A percentile compares a stretch with the other conserved stretches of the same genome.
Evolutionary conservation across 306 rosid genomes (phyloP).

Genomic region (Lathyrus oleraceus): DNA sequence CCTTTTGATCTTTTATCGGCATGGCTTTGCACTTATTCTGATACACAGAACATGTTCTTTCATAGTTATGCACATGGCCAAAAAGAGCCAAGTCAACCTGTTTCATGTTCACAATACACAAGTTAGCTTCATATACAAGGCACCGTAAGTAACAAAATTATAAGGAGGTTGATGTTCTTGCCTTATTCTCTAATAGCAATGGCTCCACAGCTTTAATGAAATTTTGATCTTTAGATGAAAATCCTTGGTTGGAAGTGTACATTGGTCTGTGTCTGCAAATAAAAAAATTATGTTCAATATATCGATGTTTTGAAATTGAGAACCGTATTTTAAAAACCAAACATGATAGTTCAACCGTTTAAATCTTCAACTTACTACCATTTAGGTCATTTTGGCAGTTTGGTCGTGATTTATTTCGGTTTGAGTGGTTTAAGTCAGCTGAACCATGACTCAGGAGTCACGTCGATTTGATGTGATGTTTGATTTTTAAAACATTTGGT

Average conservation of each 20-base stretch:
- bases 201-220: slow-evolving; percentile 67
- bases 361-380: not conserved
- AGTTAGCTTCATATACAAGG: slow-evolving; percentile 5
- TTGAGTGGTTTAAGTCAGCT: not conserved
- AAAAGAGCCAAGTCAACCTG: slow-evolving; percentile 81
- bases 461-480: not conserved
- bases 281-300: not conserved
- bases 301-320: not conserved
- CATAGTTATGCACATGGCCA: slow-evolving; percentile 90
- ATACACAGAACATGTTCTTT: slow-evolving; percentile 73
- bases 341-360: not conserved
- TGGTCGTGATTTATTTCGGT: not conserved
- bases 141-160: not conserved
- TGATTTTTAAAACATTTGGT: not conserved
- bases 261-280: slow-evolving; percentile 84
- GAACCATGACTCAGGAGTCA: not conserved
- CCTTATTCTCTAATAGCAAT: slow-evolving; percentile 60
- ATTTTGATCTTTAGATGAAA: slow-evolving; percentile 1
- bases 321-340: not conserved
- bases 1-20: slow-evolving; percentile 62
- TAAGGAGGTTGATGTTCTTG: slow-evolving; percentile 26
- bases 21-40: slow-evolving; percentile 50
- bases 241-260: slow-evolving; percentile 50
- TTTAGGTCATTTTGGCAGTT: not conserved
- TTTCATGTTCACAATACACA: slow-evolving; percentile 29